Evolutionary conservation across 345 rosid genomes (phyloP).

Genomic region (Raphanus raphanistrum): DNA sequence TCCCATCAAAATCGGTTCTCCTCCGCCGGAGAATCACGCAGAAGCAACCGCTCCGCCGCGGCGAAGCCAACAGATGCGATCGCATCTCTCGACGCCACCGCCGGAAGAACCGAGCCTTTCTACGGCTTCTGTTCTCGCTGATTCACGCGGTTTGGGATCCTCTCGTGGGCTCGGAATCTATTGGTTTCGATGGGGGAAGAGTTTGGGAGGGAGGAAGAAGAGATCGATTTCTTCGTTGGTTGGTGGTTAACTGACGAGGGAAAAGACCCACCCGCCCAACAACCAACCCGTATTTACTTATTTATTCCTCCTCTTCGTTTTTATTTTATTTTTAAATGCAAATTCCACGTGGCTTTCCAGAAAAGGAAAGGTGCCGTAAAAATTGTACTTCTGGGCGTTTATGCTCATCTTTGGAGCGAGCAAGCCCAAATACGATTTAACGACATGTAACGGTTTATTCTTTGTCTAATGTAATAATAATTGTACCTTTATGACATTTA

Average conservation of each 20-base stretch:
- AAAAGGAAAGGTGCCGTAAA: neutral
- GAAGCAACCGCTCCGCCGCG: constrained; percentile 33
- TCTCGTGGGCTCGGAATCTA: neutral
- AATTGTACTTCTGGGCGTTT: too few relatives aligned
- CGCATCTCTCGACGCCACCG: constrained; percentile 25
- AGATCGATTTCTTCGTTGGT: constrained; percentile 23
- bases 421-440: too few relatives aligned
- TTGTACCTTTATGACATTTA: too few relatives aligned
- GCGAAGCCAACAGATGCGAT: constrained; percentile 38
- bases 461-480: too few relatives aligned
- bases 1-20: constrained; percentile 44
- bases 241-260: constrained; percentile 34
- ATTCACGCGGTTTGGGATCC: neutral
- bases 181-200: neutral
- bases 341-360: constrained; percentile 13
- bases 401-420: too few relatives aligned
- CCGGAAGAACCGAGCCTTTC: neutral
- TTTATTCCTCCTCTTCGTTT: neutral
- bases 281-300: constrained; percentile 26
- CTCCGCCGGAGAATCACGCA: constrained; percentile 31
- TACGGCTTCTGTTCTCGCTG: neutral
- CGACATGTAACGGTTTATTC: too few relatives aligned
- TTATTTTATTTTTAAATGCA: neutral
- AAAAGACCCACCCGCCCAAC: constrained; percentile 39
- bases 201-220: neutral